Evolutionary conservation across 371 early-diverging fungal genomes (phyloP), one percentile per base, ranked within the genome.

Genomic region (Lichtheimia corymbifera): DNA sequence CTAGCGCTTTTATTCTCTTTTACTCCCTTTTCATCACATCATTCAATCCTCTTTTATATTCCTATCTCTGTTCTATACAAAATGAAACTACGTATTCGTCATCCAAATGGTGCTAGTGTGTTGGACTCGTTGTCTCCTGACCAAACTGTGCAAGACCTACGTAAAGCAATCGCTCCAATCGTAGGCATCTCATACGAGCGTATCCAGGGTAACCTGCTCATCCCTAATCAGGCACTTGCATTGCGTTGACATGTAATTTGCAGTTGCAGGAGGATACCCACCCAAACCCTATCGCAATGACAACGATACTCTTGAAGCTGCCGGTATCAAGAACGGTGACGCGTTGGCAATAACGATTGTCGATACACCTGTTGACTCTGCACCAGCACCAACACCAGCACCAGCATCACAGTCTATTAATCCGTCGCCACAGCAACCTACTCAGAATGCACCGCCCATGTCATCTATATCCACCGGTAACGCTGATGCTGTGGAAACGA

Each of bases 221-320:
- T 15, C 40, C 14, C 15, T 30, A 4, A 44, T 20, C 17, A 40
- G 22, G 50, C 17, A 15, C n/a, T 50, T 28, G 4, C 42, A 45
- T 24, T 47, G 22, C 2, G 83, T 53, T 22, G n/a, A 47, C n/a
- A 17, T 47, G 47, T 5, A 5, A 47, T 22, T 47, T 5, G 17
- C 15, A 80, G 81, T 80, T 24, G 63, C 74, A 7, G 78, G 74
- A 50, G 81, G 78, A 5, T 80, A 74, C 44, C 81, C 81, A 11
- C 78, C 78, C 9, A 70, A 71, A 28, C 55, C 64, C 12, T 64
- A 74, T 17, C 56, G 53, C 0, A 61, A 72, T 25, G 64, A 67
- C 35, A 30, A 53, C 1, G 20, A 57, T 14, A 60, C 60, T 1
- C 35, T 77, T 7, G 12, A 56, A 42, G 51, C 27, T 3, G 61